Conservation (phyloP, 1,284 basidiomycete genomes). For the Ganoderma boninense region DNA sequence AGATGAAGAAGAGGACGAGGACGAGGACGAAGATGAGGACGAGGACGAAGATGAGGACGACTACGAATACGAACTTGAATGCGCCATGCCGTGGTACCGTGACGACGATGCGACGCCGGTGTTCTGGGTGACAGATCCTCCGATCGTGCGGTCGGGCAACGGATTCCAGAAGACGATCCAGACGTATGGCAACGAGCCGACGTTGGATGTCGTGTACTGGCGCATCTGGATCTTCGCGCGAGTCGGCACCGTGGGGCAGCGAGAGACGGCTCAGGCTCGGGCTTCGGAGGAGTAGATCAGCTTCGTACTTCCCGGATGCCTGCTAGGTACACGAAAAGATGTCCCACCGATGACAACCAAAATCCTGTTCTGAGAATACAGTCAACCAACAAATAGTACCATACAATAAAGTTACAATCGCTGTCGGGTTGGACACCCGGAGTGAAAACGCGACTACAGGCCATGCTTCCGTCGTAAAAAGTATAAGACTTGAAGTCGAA, state of each 20-base stretch:
- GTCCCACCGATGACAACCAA: background rate
- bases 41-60: background rate
- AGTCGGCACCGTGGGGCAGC: conserved; percentile 14
- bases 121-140: conserved; percentile 28
- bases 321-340: background rate
- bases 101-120: conserved; percentile 10
- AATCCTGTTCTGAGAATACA: background rate
- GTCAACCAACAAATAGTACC: background rate
- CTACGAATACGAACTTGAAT: background rate
- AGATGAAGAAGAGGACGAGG: background rate
- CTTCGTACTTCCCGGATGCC: background rate
- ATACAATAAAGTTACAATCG: background rate
- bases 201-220: conserved; percentile 26
- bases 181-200: conserved; percentile 32
- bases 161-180: conserved; percentile 21
- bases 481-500: too few relatives aligned
- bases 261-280: background rate
- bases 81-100: background rate
- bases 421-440: background rate
- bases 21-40: background rate
- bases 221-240: conserved; percentile 29
- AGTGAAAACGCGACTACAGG: background rate
- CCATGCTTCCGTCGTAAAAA: background rate
- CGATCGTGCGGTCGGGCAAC: conserved; percentile 5
- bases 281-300: too few relatives aligned